Percentiles rank a stretch among this genome's conserved stretches.
Evolutionary conservation across 768 basidiomycete genomes (phyloP).

Genomic region (Coprinellus micaceus): DNA sequence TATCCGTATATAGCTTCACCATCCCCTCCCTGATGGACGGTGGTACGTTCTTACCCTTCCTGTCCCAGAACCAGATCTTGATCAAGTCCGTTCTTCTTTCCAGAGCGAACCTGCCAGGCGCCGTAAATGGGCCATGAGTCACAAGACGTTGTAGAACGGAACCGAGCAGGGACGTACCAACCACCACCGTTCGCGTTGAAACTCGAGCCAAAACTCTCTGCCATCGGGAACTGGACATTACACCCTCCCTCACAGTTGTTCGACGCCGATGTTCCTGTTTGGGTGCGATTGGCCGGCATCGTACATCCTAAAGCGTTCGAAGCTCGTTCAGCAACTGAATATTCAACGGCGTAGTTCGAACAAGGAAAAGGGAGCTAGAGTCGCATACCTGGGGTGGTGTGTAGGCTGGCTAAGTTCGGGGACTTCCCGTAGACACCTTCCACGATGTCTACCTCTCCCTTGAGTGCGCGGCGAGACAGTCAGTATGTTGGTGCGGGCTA

Average conservation of each 20-base stretch:
- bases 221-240: slow-evolving; percentile 24
- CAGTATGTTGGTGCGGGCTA: background rate
- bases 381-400: slow-evolving; percentile 40
- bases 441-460: slow-evolving; percentile 40
- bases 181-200: slow-evolving; percentile 60
- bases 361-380: background rate
- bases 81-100: slow-evolving; percentile 54
- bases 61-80: slow-evolving; percentile 71
- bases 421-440: slow-evolving; percentile 37
- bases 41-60: slow-evolving; percentile 45
- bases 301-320: slow-evolving; percentile 20
- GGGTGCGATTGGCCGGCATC: slow-evolving; percentile 26
- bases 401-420: slow-evolving; percentile 33
- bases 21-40: slow-evolving; percentile 41
- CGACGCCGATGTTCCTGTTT: slow-evolving; percentile 28
- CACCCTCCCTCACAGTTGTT: slow-evolving; percentile 25
- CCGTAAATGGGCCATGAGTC: no score
- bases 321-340: no score
- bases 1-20: slow-evolving; percentile 38
- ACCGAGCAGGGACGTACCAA: slow-evolving; percentile 34
- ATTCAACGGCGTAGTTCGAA: slow-evolving; percentile 15
- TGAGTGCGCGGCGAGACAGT: background rate
- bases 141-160: no score
- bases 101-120: slow-evolving; percentile 63
- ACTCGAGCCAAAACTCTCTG: slow-evolving; percentile 48